phyloP scores from a whole-genome alignment of 2,329 filamentous ascomycete genomes.

The Exophiala sp. region DNA sequence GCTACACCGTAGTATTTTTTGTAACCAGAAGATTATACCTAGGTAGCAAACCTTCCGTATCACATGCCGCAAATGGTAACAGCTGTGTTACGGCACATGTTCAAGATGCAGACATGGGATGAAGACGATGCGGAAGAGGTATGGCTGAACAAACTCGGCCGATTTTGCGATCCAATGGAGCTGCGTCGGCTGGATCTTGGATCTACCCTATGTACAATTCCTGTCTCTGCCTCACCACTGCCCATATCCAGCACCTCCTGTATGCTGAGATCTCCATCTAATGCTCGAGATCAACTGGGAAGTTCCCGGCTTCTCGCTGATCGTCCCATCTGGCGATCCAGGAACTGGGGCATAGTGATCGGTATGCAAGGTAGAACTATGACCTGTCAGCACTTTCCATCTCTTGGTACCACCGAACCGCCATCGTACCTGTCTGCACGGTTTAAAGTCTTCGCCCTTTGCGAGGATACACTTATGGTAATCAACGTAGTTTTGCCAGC shows the following conservation, averaged over 20 bases:
- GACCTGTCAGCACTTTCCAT: conserved; percentile 14
- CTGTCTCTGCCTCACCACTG: conserved; percentile 4
- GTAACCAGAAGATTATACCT: neutral
- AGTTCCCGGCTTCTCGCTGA: conserved; percentile 66
- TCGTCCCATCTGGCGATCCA: conserved; percentile 97
- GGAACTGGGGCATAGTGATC: conserved; percentile 90
- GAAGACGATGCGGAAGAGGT: too few species aligned
- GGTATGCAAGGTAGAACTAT: conserved; percentile 94
- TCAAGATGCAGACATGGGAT: neutral
- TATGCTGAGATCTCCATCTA: conserved; percentile 10
- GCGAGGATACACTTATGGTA: conserved; percentile 99
- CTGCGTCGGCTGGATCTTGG: conserved; percentile 13
- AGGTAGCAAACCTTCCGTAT: conserved; percentile 1
- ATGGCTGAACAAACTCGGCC: neutral
- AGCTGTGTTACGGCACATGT: neutral
- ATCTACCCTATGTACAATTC: conserved; percentile 22
- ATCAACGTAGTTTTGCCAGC: conserved; percentile 99
- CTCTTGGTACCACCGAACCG: neutral
- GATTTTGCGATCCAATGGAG: neutral
- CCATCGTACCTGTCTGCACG: conserved; percentile 78
- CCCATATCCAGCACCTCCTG: neutral
- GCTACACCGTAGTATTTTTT: too few species aligned
- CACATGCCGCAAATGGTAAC: neutral
- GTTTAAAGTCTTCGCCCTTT: conserved; percentile 97
- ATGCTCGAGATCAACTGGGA: conserved; percentile 39